A percentile compares a stretch with the other conserved stretches of the same genome.
These are phyloP conservation scores for Biscogniauxia sp. DNA, from an alignment of 2,329 filamentous ascomycete genomes.

Conservation along the genomic window DNA sequence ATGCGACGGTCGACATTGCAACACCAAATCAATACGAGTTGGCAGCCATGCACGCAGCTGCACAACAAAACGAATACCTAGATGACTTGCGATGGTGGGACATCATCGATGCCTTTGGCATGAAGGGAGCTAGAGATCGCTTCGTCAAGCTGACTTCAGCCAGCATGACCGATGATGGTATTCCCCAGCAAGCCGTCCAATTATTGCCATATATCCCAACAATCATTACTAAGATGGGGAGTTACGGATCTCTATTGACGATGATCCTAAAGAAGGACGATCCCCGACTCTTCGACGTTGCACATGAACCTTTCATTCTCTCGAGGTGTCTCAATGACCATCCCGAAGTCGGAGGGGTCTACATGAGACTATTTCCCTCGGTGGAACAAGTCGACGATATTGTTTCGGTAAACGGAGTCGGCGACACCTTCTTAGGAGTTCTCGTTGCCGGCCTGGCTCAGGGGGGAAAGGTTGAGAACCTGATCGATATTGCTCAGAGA, in stretches of 20 bases:
- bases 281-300: constrained; percentile 59
- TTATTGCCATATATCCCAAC: constrained; percentile 85
- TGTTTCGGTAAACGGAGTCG: constrained; percentile 89
- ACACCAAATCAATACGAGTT: constrained; percentile 86
- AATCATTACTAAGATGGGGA: constrained; percentile 80
- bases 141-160: constrained; percentile 67
- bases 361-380: constrained; percentile 72
- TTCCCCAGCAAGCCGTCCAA: constrained; percentile 80
- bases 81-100: constrained; percentile 73
- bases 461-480: constrained; percentile 52
- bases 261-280: constrained; percentile 68
- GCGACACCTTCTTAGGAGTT: constrained; percentile 87
- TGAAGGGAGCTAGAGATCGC: constrained; percentile 69
- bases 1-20: constrained; percentile 65
- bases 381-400: constrained; percentile 67
- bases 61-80: constrained; percentile 64
- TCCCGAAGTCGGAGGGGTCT: constrained; percentile 67
- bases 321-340: constrained; percentile 56
- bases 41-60: constrained; percentile 71
- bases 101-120: constrained; percentile 74
- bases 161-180: constrained; percentile 71
- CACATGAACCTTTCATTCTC: constrained; percentile 68
- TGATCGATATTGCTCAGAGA: constrained; percentile 77
- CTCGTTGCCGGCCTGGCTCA: constrained; percentile 74
- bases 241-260: constrained; percentile 71